Percentiles rank a stretch among this genome's conserved stretches.
Evolutionary conservation across 305 asterid genomes (phyloP).

Genomic region (Nicotiana rustica): DNA sequence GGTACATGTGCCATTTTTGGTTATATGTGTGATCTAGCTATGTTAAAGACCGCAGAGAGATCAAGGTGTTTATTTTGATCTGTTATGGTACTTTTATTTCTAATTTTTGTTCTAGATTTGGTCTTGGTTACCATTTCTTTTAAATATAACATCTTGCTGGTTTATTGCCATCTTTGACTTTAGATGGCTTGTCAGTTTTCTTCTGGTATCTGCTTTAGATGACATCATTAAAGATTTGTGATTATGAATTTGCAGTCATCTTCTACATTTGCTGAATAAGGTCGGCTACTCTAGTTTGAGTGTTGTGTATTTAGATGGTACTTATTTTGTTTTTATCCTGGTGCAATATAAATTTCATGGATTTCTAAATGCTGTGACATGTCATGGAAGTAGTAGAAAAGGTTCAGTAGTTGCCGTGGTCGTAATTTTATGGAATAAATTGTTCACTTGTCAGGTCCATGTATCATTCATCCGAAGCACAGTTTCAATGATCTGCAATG

Average conservation of each 20-base stretch:
- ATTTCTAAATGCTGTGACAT: no score
- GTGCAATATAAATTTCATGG: background rate
- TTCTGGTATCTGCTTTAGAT: background rate
- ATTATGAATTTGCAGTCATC: background rate
- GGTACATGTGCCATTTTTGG: background rate
- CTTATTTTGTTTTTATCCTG: background rate
- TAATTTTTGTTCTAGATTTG: background rate
- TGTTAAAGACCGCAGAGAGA: background rate
- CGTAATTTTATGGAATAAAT: background rate
- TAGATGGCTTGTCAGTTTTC: background rate
- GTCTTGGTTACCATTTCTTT: background rate
- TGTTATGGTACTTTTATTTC: background rate
- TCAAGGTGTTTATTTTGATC: background rate
- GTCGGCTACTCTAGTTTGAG: background rate
- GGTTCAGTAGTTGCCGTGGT: background rate
- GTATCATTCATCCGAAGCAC: background rate
- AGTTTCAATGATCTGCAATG: background rate
- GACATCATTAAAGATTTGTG: background rate
- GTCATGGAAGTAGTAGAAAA: background rate
- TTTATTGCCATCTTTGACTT: slow-evolving; percentile 8
- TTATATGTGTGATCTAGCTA: background rate
- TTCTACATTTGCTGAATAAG: background rate
- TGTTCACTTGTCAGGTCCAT: background rate
- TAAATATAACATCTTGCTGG: background rate
- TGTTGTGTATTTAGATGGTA: background rate